Base-by-base conservation (phyloP, 1,284 basidiomycete genomes). In the Rhizopogon parksii region DNA sequence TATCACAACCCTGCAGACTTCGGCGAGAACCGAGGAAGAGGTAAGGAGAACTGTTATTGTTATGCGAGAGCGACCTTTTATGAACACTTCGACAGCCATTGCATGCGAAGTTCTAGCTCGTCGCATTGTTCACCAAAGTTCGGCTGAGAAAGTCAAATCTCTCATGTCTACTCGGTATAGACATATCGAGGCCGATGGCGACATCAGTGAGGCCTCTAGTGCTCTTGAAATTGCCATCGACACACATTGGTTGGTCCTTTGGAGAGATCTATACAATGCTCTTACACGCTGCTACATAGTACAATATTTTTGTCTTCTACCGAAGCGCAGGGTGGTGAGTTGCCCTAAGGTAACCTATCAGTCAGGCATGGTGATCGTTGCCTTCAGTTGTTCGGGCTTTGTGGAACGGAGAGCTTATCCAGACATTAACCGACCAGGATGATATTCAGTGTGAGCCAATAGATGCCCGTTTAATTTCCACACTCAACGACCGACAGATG, bases 21-120 rank as follows among this genome's bases (percentile, higher is more conserved):
- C 61, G 91, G 83, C 52, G 94, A 96, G 71, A 92, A 92, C 59
- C 62, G 79, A 36, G 82, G 85, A 56, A 78, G 93, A 72, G 84
- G 86, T 88, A 66, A 35, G 75, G 56, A 52, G 46, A 25, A 40
- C 15, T 30, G 38, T 1, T 43, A 46, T 35, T 27, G 17, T 45
- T 45, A 24, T n/a, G n/a, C 15, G 12, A 34, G 36, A 47, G 32
- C 37, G 34, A 14, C 21, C 34, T 25, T 17, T 38, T n/a, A 37
- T 17, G 24, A 36, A 36, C n/a, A 19, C 32, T 46, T 49, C 19
- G 45, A 35, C 27, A 85, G 91, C 87, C 40, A 76, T 78, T 30
- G 88, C 93, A 2, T 95, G 93, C 60, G 93, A 96, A 68, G 87
- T 91, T 1, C 71, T 96, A 14, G 94, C 94, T 3, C 80, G 92